These are phyloP conservation scores for Exophiala phaeomuriformis DNA, from an alignment of 2,329 filamentous ascomycete genomes.

Conservation along the genomic window DNA sequence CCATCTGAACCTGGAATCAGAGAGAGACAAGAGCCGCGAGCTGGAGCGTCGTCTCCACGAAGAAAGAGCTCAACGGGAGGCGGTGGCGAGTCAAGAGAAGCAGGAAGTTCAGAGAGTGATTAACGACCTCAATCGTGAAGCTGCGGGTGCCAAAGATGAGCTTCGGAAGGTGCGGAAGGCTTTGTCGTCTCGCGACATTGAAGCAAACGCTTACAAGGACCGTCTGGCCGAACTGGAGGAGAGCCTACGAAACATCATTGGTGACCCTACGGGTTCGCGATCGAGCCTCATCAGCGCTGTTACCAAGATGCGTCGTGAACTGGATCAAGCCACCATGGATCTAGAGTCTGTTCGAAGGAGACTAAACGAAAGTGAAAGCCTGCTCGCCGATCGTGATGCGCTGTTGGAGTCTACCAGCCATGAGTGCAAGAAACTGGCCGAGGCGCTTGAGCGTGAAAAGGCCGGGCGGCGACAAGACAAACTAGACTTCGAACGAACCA, in stretches of 20 bases:
- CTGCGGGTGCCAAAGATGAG: conserved; percentile 76
- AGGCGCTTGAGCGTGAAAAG: conserved; percentile 86
- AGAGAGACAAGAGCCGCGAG: conserved; percentile 67
- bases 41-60: conserved; percentile 67
- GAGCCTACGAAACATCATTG: conserved; percentile 76
- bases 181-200: conserved; percentile 74
- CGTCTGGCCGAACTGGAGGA: conserved; percentile 82
- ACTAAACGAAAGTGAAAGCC: conserved; percentile 79
- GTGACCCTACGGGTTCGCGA: conserved; percentile 77
- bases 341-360: conserved; percentile 70
- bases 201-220: conserved; percentile 86
- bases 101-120: conserved; percentile 90
- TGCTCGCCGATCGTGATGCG: conserved; percentile 81
- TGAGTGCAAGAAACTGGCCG: conserved; percentile 74
- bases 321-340: conserved; percentile 75
- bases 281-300: conserved; percentile 81
- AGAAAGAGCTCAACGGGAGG: conserved; percentile 79
- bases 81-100: conserved; percentile 81
- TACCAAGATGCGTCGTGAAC: conserved; percentile 76
- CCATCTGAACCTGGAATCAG: conserved; percentile 74
- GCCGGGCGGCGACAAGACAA: conserved; percentile 78
- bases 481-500: conserved; percentile 76
- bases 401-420: conserved; percentile 82
- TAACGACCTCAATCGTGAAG: conserved; percentile 84
- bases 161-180: conserved; percentile 72